Percentiles rank a stretch among this genome's conserved stretches.
These are phyloP conservation scores for Ophiostoma populinum DNA, from an alignment of 2,329 filamentous ascomycete genomes.

Conservation along the genomic window DNA sequence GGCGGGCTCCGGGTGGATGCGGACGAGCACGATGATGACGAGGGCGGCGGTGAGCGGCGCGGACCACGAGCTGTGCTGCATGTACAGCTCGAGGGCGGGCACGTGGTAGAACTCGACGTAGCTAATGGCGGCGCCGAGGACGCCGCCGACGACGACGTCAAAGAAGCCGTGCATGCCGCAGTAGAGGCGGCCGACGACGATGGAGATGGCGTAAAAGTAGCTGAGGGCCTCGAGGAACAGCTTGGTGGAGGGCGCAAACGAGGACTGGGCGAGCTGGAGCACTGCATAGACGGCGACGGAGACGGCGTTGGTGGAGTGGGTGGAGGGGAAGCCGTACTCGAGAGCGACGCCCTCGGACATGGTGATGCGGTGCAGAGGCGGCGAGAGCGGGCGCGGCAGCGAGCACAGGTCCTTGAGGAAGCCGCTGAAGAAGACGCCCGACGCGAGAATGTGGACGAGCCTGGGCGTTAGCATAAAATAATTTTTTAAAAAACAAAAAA, in stretches of 20 bases:
- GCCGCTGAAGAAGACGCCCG: slow-evolving; percentile 73
- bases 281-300: slow-evolving; percentile 73
- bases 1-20: slow-evolving; percentile 86
- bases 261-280: slow-evolving; percentile 49
- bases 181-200: slow-evolving; percentile 80
- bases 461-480: slow-evolving; percentile 18
- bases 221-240: slow-evolving; percentile 47
- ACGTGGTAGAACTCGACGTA: slow-evolving; percentile 43
- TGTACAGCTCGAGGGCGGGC: slow-evolving; percentile 48
- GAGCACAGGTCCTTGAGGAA: slow-evolving; percentile 92
- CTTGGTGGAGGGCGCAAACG: slow-evolving; percentile 40
- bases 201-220: slow-evolving; percentile 77
- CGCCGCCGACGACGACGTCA: slow-evolving; percentile 68
- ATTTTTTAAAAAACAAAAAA: neutral
- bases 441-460: slow-evolving; percentile 58
- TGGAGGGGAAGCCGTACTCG: slow-evolving; percentile 94
- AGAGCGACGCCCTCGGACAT: slow-evolving; percentile 93
- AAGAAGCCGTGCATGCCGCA: slow-evolving; percentile 98
- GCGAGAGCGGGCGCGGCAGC: slow-evolving; percentile 77
- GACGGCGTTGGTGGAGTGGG: slow-evolving; percentile 91
- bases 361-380: slow-evolving; percentile 82
- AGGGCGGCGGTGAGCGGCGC: slow-evolving; percentile 47
- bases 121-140: slow-evolving; percentile 52
- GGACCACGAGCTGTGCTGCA: slow-evolving; percentile 47
- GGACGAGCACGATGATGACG: slow-evolving; percentile 56